These are phyloP conservation scores for Arthrobotrys sphaeroides DNA, from an alignment of 2,329 filamentous ascomycete species.

Conservation along the genomic window DNA sequence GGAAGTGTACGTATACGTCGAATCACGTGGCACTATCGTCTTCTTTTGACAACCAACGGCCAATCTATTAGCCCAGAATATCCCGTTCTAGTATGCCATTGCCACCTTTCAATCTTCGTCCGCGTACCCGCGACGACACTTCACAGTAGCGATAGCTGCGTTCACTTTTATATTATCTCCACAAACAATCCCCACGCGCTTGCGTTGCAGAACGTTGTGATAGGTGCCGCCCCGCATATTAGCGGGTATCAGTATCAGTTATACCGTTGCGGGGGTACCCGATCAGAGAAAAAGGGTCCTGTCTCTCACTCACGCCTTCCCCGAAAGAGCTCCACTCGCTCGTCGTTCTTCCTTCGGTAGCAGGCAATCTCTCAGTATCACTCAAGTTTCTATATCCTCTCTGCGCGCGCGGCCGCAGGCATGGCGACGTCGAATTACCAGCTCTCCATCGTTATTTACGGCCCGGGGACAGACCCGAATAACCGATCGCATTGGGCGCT, in stretches of 20 bases:
- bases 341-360: neutral
- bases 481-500: slow-evolving; percentile 33
- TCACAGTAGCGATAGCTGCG: slow-evolving; percentile 2
- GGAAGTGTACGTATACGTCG: slow-evolving; percentile 23
- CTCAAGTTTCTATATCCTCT: neutral
- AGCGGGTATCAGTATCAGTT: slow-evolving; percentile 10
- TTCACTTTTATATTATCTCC: neutral
- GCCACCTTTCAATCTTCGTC: slow-evolving; percentile 24
- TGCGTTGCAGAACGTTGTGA: slow-evolving; percentile 16
- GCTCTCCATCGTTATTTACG: slow-evolving; percentile 23
- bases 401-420: neutral
- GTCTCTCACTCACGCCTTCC: slow-evolving; percentile 4
- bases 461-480: slow-evolving; percentile 9
- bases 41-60: slow-evolving; percentile 19
- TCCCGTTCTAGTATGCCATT: slow-evolving; percentile 12
- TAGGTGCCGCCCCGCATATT: slow-evolving; percentile 18
- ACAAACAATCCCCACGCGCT: slow-evolving; percentile 1
- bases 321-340: slow-evolving; percentile 1
- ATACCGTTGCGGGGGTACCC: slow-evolving; percentile 15
- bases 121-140: slow-evolving; percentile 3
- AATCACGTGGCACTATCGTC: slow-evolving; percentile 20
- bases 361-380: neutral
- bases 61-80: slow-evolving; percentile 2
- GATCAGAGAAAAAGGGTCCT: slow-evolving; percentile 8
- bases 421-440: slow-evolving; percentile 28